phyloP scores from a whole-genome alignment of 768 basidiomycete species.

The Coprinopsis sp. region DNA sequence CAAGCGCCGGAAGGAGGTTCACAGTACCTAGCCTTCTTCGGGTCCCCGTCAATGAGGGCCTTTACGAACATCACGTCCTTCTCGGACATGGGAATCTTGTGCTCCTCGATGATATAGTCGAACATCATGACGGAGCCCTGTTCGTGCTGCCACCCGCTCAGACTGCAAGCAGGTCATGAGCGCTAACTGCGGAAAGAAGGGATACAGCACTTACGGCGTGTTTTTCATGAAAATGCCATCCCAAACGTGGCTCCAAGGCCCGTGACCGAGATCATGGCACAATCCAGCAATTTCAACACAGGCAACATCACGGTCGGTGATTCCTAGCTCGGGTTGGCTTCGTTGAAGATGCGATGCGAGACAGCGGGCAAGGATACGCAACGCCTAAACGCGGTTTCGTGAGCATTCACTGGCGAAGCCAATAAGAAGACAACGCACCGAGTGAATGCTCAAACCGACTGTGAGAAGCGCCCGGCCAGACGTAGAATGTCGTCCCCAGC shows the following conservation, averaged over 20 bases:
- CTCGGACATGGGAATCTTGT: slow-evolving; percentile 42
- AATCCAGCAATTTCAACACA: slow-evolving; percentile 80
- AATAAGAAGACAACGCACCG: slow-evolving; percentile 37
- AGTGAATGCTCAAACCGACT: slow-evolving; percentile 82
- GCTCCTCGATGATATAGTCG: slow-evolving; percentile 56
- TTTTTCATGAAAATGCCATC: slow-evolving; percentile 67
- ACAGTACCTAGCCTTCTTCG: slow-evolving; percentile 47
- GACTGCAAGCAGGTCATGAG: slow-evolving; percentile 31
- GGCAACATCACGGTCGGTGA: slow-evolving; percentile 66
- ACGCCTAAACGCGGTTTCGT: slow-evolving; percentile 47
- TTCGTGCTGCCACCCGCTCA: slow-evolving; percentile 65
- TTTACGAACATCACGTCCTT: slow-evolving; percentile 62
- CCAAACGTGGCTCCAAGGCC: slow-evolving; percentile 86
- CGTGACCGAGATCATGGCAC: slow-evolving; percentile 84
- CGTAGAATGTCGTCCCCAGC: slow-evolving; percentile 69
- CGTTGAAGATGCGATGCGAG: slow-evolving; percentile 54
- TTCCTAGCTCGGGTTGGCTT: slow-evolving; percentile 56
- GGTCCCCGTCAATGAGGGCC: slow-evolving; percentile 71
- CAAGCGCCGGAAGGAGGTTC: not conserved
- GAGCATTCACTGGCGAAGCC: not conserved
- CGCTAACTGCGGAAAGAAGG: not conserved
- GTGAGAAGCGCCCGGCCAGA: slow-evolving; percentile 76
- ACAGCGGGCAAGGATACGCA: slow-evolving; percentile 62
- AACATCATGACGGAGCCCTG: slow-evolving; percentile 82
- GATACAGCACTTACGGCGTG: slow-evolving; percentile 47